Conservation (phyloP, 225 moss, liverwort and hornwort species). For the Marchantia paleacea region DNA sequence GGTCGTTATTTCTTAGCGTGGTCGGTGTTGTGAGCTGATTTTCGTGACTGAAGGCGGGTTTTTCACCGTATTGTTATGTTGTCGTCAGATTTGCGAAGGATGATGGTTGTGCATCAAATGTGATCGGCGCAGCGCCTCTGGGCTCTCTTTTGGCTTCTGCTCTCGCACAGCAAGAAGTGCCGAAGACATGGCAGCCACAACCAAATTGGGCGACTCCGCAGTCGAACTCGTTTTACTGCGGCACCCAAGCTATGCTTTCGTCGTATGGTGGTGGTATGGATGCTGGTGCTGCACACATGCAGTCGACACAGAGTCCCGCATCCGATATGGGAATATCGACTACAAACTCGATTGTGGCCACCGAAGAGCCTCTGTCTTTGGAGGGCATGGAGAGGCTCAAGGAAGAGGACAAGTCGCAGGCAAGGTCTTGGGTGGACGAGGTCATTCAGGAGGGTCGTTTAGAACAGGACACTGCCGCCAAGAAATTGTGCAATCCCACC, state of each 20-base stretch:
- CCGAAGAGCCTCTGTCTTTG: constrained; percentile 4
- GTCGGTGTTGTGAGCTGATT: background rate
- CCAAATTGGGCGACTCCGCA: constrained; percentile 9
- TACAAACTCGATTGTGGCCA: background rate
- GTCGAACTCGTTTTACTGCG: constrained; percentile 4
- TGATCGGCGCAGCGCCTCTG: constrained; percentile 12
- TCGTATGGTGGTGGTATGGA: constrained; percentile 18
- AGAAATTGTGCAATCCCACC: background rate
- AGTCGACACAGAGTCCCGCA: background rate
- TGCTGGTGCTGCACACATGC: background rate
- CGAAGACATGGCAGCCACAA: constrained; percentile 21
- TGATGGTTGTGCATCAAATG: constrained; percentile 4
- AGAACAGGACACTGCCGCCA: background rate
- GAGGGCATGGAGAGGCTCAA: constrained; percentile 7
- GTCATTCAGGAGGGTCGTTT: constrained; percentile 3
- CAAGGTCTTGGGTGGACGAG: constrained; percentile 2
- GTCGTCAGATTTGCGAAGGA: constrained; percentile 1
- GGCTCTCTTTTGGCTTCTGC: constrained; percentile 17
- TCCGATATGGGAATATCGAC: background rate
- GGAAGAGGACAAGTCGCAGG: constrained; percentile 10
- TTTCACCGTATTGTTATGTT: background rate
- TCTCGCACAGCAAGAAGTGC: constrained; percentile 13
- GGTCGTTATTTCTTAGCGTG: too few relatives aligned
- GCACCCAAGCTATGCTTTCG: constrained; percentile 1
- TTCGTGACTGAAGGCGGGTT: background rate